Evolutionary conservation across 176 grass and related monocot genomes (phyloP), one percentile per base, ranked within the genome.

Genomic region (Thinopyrum elongatum): DNA sequence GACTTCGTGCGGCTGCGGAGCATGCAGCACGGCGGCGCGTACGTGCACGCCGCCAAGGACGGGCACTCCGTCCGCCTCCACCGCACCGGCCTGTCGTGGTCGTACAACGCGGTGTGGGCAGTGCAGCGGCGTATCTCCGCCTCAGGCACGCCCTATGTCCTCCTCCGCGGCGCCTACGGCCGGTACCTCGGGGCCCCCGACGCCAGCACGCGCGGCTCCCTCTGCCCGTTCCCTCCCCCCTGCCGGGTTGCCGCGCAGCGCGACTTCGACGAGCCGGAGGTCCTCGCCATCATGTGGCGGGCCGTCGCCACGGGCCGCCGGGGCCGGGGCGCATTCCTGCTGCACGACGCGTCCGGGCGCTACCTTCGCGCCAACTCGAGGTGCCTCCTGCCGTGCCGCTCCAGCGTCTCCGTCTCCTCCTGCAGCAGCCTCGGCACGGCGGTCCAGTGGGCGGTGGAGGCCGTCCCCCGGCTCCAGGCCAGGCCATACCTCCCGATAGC

Each of bases 1-100:
- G 65, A 82, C 26, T 85, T 74, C 70, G 70, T 67, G 81, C 73
- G 82, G 59, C 65, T 82, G 46, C 81, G 38, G 70, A 53, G 49
- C 49, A 53, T 53, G 49, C 49, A 53, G 49, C 49, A 53, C 49
- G 49, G 49, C 49, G 49, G 49, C 16, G 49, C 49, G 44, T 53
- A 80, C 72, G 2, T 77, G 57, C 77, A 79, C 64, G 64, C 79
- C 28, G 64, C 17, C 63, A 29, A 69, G 41, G 79, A 82, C 80
- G 64, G 79, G 28, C 62, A 64, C 11, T 49, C 42, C 64, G 19
- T 81, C 64, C 44, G 27, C 41, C 64, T 81, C 42, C 42, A 66
- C 42, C 5, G 10, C 44, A 28, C 16, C 64, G 19, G 27, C 42
- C 19, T 3, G 11, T 69, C 49, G 15, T 53, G 49, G 49, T 53